Conservation (phyloP, 768 basidiomycete genomes). For the Pleurotus sapidus region DNA sequence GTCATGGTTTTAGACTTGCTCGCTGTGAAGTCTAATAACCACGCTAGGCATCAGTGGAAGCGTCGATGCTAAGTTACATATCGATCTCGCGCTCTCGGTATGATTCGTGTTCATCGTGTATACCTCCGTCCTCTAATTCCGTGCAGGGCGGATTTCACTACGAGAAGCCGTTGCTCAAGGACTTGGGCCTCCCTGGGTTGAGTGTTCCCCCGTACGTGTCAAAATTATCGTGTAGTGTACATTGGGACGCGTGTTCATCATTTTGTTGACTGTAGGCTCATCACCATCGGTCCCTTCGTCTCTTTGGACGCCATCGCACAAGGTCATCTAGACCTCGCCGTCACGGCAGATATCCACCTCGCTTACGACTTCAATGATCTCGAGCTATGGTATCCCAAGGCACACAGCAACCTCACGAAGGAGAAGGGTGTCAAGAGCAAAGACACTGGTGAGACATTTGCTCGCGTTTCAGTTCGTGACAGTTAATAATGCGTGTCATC, state of each 20-base stretch:
- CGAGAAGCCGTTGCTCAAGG: constrained; percentile 25
- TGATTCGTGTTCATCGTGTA: background rate
- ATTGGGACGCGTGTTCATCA: too few relatives aligned
- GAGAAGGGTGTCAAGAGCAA: background rate
- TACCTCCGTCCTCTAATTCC: background rate
- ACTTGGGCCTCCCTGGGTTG: constrained; percentile 28
- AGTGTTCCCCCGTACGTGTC: constrained; percentile 27
- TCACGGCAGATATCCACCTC: constrained; percentile 27
- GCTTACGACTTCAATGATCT: constrained; percentile 18
- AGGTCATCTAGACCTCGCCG: constrained; percentile 26
- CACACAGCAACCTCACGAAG: background rate
- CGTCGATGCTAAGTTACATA: constrained; percentile 24
- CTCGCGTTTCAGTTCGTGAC: background rate
- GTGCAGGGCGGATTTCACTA: constrained; percentile 24
- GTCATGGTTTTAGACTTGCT: background rate
- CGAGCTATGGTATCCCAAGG: background rate
- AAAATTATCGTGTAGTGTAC: too few relatives aligned
- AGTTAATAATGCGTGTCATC: background rate
- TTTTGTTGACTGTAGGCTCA: constrained; percentile 19
- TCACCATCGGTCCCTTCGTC: constrained; percentile 38
- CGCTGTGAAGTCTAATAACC: background rate
- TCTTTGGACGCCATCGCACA: constrained; percentile 24
- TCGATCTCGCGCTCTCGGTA: constrained; percentile 23
- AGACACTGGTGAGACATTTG: background rate
- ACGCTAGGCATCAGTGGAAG: constrained; percentile 20